Evolutionary conservation across 331 rosid species (phyloP), one percentile per base, ranked within the genome.

Genomic region (Malus hybrid): DNA sequence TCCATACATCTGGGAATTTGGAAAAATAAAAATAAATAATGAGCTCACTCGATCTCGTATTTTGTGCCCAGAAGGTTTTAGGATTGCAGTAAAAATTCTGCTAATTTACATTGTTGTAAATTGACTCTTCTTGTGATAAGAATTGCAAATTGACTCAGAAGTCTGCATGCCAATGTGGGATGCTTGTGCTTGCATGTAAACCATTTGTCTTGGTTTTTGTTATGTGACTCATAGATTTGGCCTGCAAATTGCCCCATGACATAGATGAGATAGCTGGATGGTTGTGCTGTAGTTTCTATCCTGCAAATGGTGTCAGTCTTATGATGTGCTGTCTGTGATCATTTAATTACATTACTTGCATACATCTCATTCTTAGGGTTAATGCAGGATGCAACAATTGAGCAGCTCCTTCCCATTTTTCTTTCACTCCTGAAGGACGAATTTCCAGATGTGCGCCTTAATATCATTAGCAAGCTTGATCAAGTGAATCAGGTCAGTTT

Each of bases 401-500:
- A 91, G 78, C 98, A 93, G 81, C 97, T 93, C 77, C 98, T 93
- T 80, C 98, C 98, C 15, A 91, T 93, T 86, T 93, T 93, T 82
- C 97, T 93, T 75, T 93, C 96, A 65, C 94, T 93, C 79, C 81
- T 93, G 79, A 93, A 90, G 90, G 98, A 93, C 79, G 98, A 93
- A 82, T 93, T 93, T 85, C 98, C 98, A 28, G 98, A 93, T 81
- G 98, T 93, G 60, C 98, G 98, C 73, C 88, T 93, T 48, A 93
- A 90, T 82, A 93, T 93, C 78, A 93, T 93, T 85, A 93, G 98
- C 96, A 93, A 93, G 83, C 97, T 93, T 63, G 98, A 93, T 87
- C 97, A 93, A 93, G 98, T 93, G 79, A 93, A 93, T 82, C 96
- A 93, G 98, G 98, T 91, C 12, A 73, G 79, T 81, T 62, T 1